These are phyloP conservation scores for Pterocarpus macrocarpus DNA, from an alignment of 306 rosid genomes.

Conservation along the genomic window DNA sequence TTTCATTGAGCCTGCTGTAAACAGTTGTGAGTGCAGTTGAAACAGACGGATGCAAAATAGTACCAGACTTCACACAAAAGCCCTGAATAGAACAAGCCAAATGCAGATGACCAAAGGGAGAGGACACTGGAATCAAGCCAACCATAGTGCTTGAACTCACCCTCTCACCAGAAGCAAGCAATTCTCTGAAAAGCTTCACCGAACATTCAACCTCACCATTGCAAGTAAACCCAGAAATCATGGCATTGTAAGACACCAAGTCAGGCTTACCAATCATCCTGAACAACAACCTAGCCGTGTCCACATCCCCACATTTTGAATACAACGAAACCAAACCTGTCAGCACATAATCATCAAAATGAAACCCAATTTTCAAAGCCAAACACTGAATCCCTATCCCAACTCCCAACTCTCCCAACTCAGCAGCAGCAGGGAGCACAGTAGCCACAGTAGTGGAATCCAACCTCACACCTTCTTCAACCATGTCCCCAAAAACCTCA, in stretches of 20 bases:
- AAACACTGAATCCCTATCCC: conserved; percentile 80
- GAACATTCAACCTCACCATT: conserved; percentile 69
- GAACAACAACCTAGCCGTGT: conserved; percentile 68
- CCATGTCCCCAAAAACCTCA: conserved; percentile 65
- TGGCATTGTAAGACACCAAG: conserved; percentile 81
- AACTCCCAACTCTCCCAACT: conserved; percentile 69
- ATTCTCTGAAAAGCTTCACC: conserved; percentile 66
- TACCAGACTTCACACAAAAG: conserved; percentile 72
- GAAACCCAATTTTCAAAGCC: conserved; percentile 74
- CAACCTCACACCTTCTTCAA: conserved; percentile 53
- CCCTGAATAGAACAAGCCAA: conserved; percentile 69
- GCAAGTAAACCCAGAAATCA: conserved; percentile 87
- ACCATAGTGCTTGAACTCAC: conserved; percentile 81
- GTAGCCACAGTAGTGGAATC: conserved; percentile 74
- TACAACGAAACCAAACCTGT: conserved; percentile 89
- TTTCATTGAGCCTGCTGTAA: conserved; percentile 76
- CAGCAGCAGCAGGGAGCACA: conserved; percentile 81
- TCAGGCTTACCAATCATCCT: conserved; percentile 67
- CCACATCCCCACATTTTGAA: conserved; percentile 74
- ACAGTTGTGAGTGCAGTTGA: conserved; percentile 82
- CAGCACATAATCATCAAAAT: conserved; percentile 63
- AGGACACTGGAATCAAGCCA: conserved; percentile 82
- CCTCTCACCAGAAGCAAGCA: conserved; percentile 67
- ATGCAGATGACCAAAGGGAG: conserved; percentile 78
- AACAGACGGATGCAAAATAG: conserved; percentile 70